Conservation (phyloP, 2,329 filamentous ascomycete genomes). For the Cercospora zeae-maydis region DNA sequence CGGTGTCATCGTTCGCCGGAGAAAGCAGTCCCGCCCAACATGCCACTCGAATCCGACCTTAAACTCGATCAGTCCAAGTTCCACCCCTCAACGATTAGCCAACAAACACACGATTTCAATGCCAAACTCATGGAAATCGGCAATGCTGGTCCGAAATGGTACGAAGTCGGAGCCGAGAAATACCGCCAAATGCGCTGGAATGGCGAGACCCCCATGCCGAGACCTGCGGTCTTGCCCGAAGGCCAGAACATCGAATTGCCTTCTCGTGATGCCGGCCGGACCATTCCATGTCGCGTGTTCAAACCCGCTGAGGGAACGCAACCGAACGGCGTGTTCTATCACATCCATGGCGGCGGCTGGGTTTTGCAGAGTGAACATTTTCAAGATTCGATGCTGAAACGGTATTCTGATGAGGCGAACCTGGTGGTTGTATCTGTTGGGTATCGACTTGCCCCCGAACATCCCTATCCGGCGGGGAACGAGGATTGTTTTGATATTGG, state of each 20-base stretch:
- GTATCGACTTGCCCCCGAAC: constrained; percentile 58
- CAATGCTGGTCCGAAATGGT: constrained; percentile 49
- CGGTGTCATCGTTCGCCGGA: neutral
- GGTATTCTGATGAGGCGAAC: constrained; percentile 49
- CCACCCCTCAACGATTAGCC: constrained; percentile 39
- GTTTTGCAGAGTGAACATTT: constrained; percentile 43
- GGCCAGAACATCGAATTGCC: constrained; percentile 50
- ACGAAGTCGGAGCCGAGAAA: constrained; percentile 52
- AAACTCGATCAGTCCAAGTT: constrained; percentile 42
- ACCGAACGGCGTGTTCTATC: constrained; percentile 44
- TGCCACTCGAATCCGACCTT: constrained; percentile 28
- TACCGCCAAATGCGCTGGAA: constrained; percentile 54
- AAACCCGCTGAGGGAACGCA: constrained; percentile 45
- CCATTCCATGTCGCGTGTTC: constrained; percentile 53
- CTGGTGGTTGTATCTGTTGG: constrained; percentile 54
- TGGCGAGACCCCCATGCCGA: constrained; percentile 47
- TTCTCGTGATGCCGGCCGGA: constrained; percentile 50
- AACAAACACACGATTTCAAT: constrained; percentile 46
- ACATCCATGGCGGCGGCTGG: constrained; percentile 54
- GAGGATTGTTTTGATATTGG: constrained; percentile 58
- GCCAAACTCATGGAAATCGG: constrained; percentile 43
- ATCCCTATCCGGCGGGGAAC: constrained; percentile 54
- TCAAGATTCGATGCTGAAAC: constrained; percentile 49
- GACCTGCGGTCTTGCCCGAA: constrained; percentile 45
- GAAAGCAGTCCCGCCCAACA: constrained; percentile 2